These are phyloP conservation scores for Peribolospora kevripleyi DNA, from an alignment of 768 basidiomycete genomes.

Conservation along the genomic window DNA sequence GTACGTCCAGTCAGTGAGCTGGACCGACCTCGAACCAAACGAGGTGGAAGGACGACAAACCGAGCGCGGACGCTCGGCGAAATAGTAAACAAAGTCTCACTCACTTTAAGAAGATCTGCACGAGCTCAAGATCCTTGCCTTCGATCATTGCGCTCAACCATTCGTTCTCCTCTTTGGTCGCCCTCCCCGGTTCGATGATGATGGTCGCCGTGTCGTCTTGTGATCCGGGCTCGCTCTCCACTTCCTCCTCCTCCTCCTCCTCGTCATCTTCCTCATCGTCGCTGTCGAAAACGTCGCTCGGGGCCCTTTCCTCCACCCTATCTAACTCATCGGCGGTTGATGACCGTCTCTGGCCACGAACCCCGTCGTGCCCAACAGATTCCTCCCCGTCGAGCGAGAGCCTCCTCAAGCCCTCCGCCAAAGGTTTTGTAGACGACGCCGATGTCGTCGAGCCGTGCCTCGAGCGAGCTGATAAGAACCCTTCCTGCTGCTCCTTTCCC, in stretches of 20 bases:
- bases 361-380: too few species aligned
- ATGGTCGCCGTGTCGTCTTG: conserved; percentile 28
- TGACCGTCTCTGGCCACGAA: background rate
- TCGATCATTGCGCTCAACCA: conserved; percentile 85
- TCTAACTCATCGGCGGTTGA: background rate
- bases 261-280: conserved; percentile 19
- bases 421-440: too few species aligned
- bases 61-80: too few species aligned
- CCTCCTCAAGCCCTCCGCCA: too few species aligned
- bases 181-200: conserved; percentile 58
- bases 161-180: conserved; percentile 47
- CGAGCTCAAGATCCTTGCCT: conserved; percentile 43
- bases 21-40: too few species aligned
- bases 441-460: too few species aligned
- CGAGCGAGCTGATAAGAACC: too few species aligned
- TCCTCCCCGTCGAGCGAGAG: too few species aligned
- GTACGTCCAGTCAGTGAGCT: too few species aligned
- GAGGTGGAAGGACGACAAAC: too few species aligned
- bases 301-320: background rate
- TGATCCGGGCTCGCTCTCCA: background rate
- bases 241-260: conserved; percentile 16
- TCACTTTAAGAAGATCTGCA: conserved; percentile 53
- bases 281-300: conserved; percentile 3
- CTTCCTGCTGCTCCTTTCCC: too few species aligned
- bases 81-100: conserved; percentile 16